A percentile compares a stretch with the other conserved stretches of the same genome.
Evolutionary conservation across 495 filamentous ascomycete species (phyloP).

Genomic region (Pyrenula aspistea): DNA sequence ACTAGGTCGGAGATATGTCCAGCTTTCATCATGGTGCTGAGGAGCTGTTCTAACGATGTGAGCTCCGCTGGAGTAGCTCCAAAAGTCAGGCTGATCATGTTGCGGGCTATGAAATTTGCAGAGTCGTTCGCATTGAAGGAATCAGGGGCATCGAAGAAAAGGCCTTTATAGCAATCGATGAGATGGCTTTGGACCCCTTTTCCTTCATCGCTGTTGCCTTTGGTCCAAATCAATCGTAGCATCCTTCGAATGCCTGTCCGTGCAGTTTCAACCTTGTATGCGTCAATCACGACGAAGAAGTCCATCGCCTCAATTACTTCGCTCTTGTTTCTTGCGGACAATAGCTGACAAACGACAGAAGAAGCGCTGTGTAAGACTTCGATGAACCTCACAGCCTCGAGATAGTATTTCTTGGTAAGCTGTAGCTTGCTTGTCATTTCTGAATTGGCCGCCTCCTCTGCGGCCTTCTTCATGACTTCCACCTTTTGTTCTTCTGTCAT

Average conservation of each 20-base stretch:
- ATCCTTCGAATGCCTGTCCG: slow-evolving; percentile 82
- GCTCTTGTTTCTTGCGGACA: slow-evolving; percentile 90
- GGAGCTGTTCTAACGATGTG: slow-evolving; percentile 85
- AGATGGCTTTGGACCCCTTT: slow-evolving; percentile 96
- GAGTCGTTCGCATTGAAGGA: slow-evolving; percentile 78
- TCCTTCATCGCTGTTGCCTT: slow-evolving; percentile 96
- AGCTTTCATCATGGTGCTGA: slow-evolving; percentile 95
- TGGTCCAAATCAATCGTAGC: slow-evolving; percentile 96
- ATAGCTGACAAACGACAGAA: slow-evolving; percentile 64
- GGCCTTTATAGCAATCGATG: slow-evolving; percentile 89
- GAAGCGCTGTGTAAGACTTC: slow-evolving; percentile 82
- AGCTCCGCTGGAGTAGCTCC: slow-evolving; percentile 88
- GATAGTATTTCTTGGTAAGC: slow-evolving; percentile 78
- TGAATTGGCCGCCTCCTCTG: slow-evolving; percentile 59
- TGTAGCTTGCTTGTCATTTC: slow-evolving; percentile 78
- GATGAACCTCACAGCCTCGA: slow-evolving; percentile 86
- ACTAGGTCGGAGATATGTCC: slow-evolving; percentile 78
- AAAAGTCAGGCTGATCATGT: slow-evolving; percentile 98
- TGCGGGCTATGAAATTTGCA: slow-evolving; percentile 90
- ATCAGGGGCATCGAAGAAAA: slow-evolving; percentile 92
- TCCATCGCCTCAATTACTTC: slow-evolving; percentile 99
- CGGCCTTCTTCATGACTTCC: slow-evolving; percentile 47
- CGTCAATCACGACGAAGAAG: slow-evolving; percentile 87
- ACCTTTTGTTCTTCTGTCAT: slow-evolving; percentile 48
- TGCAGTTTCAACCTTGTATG: slow-evolving; percentile 88